Evolutionary conservation across 2,329 filamentous ascomycete genomes (phyloP), one percentile per base, ranked within the genome.

Genomic region (Aspergillus caelatus): DNA sequence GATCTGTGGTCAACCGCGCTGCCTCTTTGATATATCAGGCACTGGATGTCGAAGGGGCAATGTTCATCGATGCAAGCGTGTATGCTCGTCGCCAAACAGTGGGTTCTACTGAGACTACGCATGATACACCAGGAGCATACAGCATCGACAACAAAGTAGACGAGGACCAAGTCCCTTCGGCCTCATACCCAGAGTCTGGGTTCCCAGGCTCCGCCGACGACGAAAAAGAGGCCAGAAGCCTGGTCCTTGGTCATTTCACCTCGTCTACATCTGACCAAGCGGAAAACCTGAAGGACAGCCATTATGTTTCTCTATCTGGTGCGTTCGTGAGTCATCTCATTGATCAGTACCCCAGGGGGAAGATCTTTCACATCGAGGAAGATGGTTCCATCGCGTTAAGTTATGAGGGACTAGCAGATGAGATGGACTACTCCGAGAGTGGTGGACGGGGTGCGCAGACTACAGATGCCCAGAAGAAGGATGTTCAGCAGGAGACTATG

Each of bases 291-390:
- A 50, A 28, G 14, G 26, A 50, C 7, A 28, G 46, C 6, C 46
- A 50, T 19, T 50, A 50, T 30, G 14, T 50, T 0, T 65, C 67
- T 14, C 46, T 70, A 7, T 63, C 67, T 1, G 69, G 65, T 8
- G 30, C 41, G 1, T 69, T 69, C 30, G 32, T 71, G 21, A 64
- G 43, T 19, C 62, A 64, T 61, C 64, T 71, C 1, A 67, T 71
- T 14, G 65, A 70, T 14, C 63, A 62, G 23, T 70, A 69, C 26
- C 69, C 68, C 0, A 59, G 62, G 2, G 69, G 69, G 0, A 70
- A 69, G 21, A 71, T 71, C 28, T 71, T 71, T 39, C 67, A 70
- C 23, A 60, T 70, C 5, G 67, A 71, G 8, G 61, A 66, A 34
- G 63, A 71, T 57, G 68, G 69, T 12, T 69, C 64, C 3, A 62